phyloP scores from a whole-genome alignment of 768 basidiomycete genomes.

The Podaxis mareebaensis region DNA sequence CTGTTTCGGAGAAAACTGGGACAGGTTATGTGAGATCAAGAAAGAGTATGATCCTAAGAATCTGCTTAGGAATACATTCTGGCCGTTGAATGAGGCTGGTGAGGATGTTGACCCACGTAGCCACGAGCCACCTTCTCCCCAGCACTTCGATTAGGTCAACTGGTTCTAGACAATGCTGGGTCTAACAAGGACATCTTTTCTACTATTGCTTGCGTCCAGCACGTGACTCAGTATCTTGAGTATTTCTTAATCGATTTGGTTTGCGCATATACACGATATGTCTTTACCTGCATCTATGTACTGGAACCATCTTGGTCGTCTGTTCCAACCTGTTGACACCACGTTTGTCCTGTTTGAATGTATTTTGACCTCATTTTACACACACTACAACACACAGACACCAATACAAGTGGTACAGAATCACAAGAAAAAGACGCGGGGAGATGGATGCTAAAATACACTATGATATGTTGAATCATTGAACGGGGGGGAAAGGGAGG shows the following conservation, averaged over 20 bases:
- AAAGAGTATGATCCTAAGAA: constrained; percentile 73
- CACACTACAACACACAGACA: neutral
- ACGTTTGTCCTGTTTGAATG: neutral
- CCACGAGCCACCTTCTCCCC: constrained; percentile 64
- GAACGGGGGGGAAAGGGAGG: neutral
- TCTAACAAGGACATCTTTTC: neutral
- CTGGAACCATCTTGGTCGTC: neutral
- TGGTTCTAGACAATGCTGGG: neutral
- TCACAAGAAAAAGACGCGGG: neutral
- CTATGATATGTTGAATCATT: too few relatives aligned
- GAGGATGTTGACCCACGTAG: constrained; percentile 52
- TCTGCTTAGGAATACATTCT: constrained; percentile 76
- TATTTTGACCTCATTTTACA: neutral
- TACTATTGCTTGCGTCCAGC: neutral
- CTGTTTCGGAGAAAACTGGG: constrained; percentile 78
- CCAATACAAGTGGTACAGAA: neutral
- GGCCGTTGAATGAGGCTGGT: constrained; percentile 69
- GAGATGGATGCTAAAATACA: too few relatives aligned
- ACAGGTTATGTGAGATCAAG: constrained; percentile 70
- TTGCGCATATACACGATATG: neutral
- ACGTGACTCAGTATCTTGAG: neutral
- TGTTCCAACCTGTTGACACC: neutral
- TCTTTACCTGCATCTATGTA: neutral
- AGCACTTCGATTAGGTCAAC: constrained; percentile 23
- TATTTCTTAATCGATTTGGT: neutral